Evolutionary conservation across 768 basidiomycete genomes (phyloP).

Genomic region (Pseudohyphozyma bogoriensis): DNA sequence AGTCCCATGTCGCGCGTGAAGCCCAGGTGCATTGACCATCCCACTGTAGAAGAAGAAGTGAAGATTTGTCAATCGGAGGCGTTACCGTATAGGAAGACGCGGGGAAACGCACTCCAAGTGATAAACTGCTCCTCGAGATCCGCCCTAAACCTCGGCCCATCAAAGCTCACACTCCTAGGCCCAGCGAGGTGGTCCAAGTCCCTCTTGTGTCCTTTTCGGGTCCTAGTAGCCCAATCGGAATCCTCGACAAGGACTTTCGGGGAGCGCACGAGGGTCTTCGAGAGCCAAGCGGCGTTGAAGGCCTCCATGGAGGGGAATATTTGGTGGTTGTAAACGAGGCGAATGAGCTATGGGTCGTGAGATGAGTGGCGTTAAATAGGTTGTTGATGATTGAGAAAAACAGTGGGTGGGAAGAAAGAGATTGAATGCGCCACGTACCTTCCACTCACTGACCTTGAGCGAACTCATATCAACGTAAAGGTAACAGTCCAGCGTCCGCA

Average conservation of each 20-base stretch:
- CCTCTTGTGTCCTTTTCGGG: constrained; percentile 40
- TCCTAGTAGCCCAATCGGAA: constrained; percentile 43
- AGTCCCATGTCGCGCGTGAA: constrained; percentile 33
- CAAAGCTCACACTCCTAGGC: constrained; percentile 54
- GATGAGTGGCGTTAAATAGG: too few relatives aligned
- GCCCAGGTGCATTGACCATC: too few relatives aligned
- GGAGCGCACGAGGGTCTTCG: constrained; percentile 47
- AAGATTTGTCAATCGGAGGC: too few relatives aligned
- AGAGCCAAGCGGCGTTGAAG: constrained; percentile 49
- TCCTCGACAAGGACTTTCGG: constrained; percentile 36
- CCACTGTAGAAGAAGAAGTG: too few relatives aligned
- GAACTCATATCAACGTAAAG: constrained; percentile 42
- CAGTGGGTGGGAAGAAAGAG: too few relatives aligned
- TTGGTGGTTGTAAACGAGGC: constrained; percentile 55
- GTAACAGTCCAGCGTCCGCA: constrained; percentile 52
- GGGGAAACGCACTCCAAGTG: background rate
- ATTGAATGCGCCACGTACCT: too few relatives aligned
- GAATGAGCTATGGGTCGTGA: too few relatives aligned
- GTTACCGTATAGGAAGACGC: too few relatives aligned
- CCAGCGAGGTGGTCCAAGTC: constrained; percentile 59
- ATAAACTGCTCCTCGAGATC: constrained; percentile 38
- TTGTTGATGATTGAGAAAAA: too few relatives aligned
- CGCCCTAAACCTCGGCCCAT: constrained; percentile 51
- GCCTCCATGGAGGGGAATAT: constrained; percentile 46
- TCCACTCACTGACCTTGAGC: constrained; percentile 46